Percentiles rank a stretch among this genome's conserved stretches.
phyloP scores from a whole-genome alignment of 2,329 filamentous ascomycete species.

The Verticillium dahliae region DNA sequence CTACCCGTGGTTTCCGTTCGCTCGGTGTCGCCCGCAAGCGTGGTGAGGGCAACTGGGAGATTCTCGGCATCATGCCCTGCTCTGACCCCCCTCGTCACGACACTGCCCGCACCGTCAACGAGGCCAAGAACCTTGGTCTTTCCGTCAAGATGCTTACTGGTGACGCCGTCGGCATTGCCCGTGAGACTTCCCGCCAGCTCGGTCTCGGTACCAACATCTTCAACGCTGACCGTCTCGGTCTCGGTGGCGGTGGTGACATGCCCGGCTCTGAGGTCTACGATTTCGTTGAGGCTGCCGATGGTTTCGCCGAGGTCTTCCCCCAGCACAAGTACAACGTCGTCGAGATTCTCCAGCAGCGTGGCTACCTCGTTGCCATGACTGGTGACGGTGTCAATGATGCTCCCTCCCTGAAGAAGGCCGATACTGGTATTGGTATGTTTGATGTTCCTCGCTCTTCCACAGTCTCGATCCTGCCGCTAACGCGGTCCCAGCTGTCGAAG shows the following conservation, averaged over 20 bases:
- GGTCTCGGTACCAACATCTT: slow-evolving; percentile 91
- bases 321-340: slow-evolving; percentile 92
- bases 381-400: slow-evolving; percentile 95
- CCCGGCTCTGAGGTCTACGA: slow-evolving; percentile 90
- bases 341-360: slow-evolving; percentile 88
- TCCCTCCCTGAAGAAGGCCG: slow-evolving; percentile 88
- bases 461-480: not conserved
- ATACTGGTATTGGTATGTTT: slow-evolving; percentile 69
- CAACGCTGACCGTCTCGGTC: slow-evolving; percentile 86
- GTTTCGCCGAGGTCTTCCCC: slow-evolving; percentile 90
- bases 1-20: slow-evolving; percentile 87
- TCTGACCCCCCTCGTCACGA: slow-evolving; percentile 87
- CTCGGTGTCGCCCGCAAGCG: slow-evolving; percentile 90
- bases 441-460: not conserved
- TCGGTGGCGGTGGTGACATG: slow-evolving; percentile 87
- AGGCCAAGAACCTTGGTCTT: slow-evolving; percentile 80
- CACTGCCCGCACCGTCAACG: slow-evolving; percentile 82
- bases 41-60: slow-evolving; percentile 70
- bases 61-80: slow-evolving; percentile 92
- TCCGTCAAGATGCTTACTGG: slow-evolving; percentile 96
- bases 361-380: slow-evolving; percentile 92
- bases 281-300: slow-evolving; percentile 91
- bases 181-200: slow-evolving; percentile 85
- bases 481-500: slow-evolving; percentile 57
- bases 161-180: slow-evolving; percentile 87